Evolutionary conservation across 495 filamentous ascomycete species (phyloP).

Genomic region (Neurospora tetraspora): DNA sequence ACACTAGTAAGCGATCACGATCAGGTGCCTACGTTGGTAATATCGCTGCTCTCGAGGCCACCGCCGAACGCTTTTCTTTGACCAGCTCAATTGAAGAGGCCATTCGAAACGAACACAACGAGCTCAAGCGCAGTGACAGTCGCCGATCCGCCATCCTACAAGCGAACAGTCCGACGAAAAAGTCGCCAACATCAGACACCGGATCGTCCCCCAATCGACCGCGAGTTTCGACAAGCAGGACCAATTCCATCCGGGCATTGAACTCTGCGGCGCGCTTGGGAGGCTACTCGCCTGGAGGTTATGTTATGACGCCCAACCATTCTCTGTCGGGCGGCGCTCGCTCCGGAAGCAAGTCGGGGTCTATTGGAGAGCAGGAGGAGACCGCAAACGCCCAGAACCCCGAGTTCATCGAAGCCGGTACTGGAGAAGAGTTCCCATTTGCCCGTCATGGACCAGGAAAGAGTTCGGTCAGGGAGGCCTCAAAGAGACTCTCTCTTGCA

Average conservation of each 20-base stretch:
- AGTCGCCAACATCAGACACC: constrained; percentile 19
- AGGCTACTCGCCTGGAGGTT: constrained; percentile 62
- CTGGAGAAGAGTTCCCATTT: constrained; percentile 24
- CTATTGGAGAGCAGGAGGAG: constrained; percentile 11
- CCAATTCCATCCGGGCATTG: constrained; percentile 58
- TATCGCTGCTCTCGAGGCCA: constrained; percentile 72
- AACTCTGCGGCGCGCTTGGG: constrained; percentile 57
- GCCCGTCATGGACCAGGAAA: constrained; percentile 37
- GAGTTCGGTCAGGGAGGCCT: constrained; percentile 32
- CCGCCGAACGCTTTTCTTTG: constrained; percentile 70
- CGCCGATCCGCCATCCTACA: constrained; percentile 45
- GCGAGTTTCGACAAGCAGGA: constrained; percentile 31
- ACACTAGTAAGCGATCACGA: constrained; percentile 58
- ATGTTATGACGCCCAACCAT: constrained; percentile 52
- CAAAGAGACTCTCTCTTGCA: constrained; percentile 33
- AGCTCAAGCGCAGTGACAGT: constrained; percentile 62
- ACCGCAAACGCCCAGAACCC: not conserved
- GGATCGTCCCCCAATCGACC: constrained; percentile 16
- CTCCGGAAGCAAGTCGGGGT: constrained; percentile 44
- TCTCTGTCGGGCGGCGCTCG: constrained; percentile 50
- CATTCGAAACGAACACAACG: constrained; percentile 67
- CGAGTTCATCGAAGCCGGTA: constrained; percentile 11
- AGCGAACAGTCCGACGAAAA: constrained; percentile 23
- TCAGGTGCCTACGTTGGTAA: constrained; percentile 67
- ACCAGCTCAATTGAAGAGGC: constrained; percentile 73